A percentile compares a stretch with the other conserved stretches of the same genome.
Evolutionary conservation across 192 early-diverging fungal species (phyloP).

Genomic region (Linnemannia elongata): DNA sequence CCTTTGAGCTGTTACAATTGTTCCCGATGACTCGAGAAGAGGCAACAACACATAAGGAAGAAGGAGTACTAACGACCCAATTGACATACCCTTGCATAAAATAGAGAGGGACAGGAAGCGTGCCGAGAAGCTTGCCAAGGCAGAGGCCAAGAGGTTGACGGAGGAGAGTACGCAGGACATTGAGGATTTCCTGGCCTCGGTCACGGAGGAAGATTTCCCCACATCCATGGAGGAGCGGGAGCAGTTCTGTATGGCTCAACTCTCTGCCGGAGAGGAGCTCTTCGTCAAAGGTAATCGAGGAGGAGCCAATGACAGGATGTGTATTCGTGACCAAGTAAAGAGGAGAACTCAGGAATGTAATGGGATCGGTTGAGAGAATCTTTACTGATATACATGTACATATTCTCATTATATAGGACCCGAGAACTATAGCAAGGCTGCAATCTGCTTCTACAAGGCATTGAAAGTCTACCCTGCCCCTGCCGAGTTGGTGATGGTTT

Average conservation of each 20-base stretch:
- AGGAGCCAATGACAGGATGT: too few species aligned
- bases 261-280: constrained; percentile 88
- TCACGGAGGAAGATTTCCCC: constrained; percentile 80
- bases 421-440: constrained; percentile 77
- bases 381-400: neutral
- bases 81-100: neutral
- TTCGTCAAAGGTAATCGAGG: constrained; percentile 71
- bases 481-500: constrained; percentile 93
- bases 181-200: constrained; percentile 70
- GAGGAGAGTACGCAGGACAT: constrained; percentile 59
- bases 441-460: constrained; percentile 89
- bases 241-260: constrained; percentile 89
- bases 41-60: neutral
- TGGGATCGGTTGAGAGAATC: neutral
- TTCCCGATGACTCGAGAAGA: neutral
- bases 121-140: constrained; percentile 68
- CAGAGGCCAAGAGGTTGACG: constrained; percentile 57
- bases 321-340: neutral
- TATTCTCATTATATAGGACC: constrained; percentile 61
- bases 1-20: neutral
- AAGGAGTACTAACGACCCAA: neutral
- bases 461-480: constrained; percentile 97
- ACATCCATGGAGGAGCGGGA: constrained; percentile 83
- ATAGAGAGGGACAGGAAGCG: constrained; percentile 74
- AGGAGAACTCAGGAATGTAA: neutral